Percentiles rank a stretch among this genome's conserved stretches.
Evolutionary conservation across 139 green algal genomes (phyloP).

Genomic region (Coelastrella sp.): DNA sequence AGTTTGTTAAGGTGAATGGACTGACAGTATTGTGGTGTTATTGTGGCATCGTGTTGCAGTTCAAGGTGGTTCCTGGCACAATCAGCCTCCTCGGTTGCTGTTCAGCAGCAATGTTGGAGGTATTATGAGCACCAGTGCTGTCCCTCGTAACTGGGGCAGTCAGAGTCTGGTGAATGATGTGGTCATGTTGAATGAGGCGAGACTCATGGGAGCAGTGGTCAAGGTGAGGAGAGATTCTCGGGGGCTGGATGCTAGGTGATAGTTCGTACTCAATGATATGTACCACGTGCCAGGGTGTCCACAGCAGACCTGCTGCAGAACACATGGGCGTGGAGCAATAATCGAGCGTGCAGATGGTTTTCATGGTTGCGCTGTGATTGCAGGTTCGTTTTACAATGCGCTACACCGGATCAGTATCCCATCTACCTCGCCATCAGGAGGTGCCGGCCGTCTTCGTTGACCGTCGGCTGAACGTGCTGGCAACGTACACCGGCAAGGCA

Average conservation of each 20-base stretch:
- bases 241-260: background rate
- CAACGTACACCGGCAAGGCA: slow-evolving; percentile 2
- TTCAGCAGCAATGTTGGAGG: background rate
- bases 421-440: slow-evolving; percentile 32
- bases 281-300: too few relatives aligned
- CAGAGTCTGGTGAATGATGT: slow-evolving; percentile 39
- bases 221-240: background rate
- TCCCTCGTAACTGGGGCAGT: slow-evolving; percentile 46
- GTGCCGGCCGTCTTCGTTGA: slow-evolving; percentile 45
- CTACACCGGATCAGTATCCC: slow-evolving; percentile 8
- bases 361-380: background rate
- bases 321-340: too few relatives aligned
- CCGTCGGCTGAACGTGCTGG: slow-evolving; percentile 31
- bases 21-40: background rate
- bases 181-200: slow-evolving; percentile 11
- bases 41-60: background rate
- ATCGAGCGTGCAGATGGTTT: too few relatives aligned
- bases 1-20: too few relatives aligned
- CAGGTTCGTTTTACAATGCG: slow-evolving; percentile 33
- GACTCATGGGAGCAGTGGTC: background rate
- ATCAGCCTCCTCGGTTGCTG: slow-evolving; percentile 28
- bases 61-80: slow-evolving; percentile 42
- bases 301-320: too few relatives aligned
- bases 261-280: too few relatives aligned
- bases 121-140: background rate